phyloP scores from a whole-genome alignment of 768 basidiomycete species.

The Auriscalpium orientale region DNA sequence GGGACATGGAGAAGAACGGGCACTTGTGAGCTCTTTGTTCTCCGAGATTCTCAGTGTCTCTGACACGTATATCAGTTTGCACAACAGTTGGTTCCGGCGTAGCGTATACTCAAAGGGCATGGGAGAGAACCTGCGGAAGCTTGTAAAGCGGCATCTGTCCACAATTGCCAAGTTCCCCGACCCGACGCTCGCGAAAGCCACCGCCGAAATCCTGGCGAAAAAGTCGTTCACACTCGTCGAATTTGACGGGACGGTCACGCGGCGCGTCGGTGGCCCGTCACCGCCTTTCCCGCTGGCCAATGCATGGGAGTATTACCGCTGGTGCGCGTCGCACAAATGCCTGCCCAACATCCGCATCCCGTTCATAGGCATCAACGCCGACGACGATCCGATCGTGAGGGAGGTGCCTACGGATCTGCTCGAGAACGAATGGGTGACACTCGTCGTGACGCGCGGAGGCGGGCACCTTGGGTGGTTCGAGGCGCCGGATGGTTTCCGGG shows the following conservation, averaged over 20 bases:
- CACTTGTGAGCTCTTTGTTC: constrained; percentile 21
- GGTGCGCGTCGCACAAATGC: constrained; percentile 54
- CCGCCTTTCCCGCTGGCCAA: constrained; percentile 39
- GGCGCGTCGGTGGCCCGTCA: constrained; percentile 59
- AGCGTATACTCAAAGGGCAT: constrained; percentile 71
- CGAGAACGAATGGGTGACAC: constrained; percentile 44
- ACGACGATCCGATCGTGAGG: constrained; percentile 70
- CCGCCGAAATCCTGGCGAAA: constrained; percentile 36
- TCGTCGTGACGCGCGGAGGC: constrained; percentile 55
- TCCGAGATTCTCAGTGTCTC: constrained; percentile 3
- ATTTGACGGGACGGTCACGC: constrained; percentile 59
- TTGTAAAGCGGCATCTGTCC: constrained; percentile 45
- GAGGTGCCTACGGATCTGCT: constrained; percentile 51
- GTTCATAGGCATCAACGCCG: constrained; percentile 66
- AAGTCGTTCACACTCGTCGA: constrained; percentile 47
- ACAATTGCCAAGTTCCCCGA: constrained; percentile 43
- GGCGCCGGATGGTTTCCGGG: constrained; percentile 14
- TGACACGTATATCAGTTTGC: constrained; percentile 35
- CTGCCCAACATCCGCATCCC: constrained; percentile 59
- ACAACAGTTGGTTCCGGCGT: constrained; percentile 46
- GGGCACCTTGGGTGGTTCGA: constrained; percentile 87
- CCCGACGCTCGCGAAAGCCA: constrained; percentile 41
- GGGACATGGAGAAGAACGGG: constrained; percentile 35
- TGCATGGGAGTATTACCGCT: constrained; percentile 40
- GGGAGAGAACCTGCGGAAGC: constrained; percentile 61